Percentiles rank a stretch among this genome's conserved stretches.
Evolutionary conservation across 306 rosid species (phyloP).

Genomic region (Hippophae tibetana): DNA sequence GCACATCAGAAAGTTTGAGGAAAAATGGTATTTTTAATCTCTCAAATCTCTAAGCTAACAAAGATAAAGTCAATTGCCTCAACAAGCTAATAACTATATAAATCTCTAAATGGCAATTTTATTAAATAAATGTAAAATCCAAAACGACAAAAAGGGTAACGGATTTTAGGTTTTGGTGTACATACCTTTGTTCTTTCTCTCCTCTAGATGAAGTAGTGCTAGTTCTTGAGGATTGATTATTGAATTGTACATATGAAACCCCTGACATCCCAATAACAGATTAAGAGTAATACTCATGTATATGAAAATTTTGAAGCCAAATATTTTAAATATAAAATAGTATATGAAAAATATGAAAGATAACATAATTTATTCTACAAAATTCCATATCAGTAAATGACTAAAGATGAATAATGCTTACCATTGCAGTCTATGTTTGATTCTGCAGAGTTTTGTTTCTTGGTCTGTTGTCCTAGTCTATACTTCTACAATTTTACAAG

Average conservation of each 20-base stretch:
- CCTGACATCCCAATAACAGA: slow-evolving; percentile 23
- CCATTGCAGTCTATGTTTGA: slow-evolving; percentile 45
- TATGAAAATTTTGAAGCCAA: neutral
- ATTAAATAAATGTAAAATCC: neutral
- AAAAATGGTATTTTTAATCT: no score
- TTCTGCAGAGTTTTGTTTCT: slow-evolving; percentile 41
- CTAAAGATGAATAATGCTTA: slow-evolving; percentile 17
- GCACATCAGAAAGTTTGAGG: no score
- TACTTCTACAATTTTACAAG: slow-evolving; percentile 52
- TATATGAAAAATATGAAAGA: neutral
- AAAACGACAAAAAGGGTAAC: neutral
- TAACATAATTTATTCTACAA: neutral
- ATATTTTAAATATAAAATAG: neutral
- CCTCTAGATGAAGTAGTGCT: slow-evolving; percentile 33
- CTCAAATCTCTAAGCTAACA: no score
- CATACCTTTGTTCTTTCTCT: slow-evolving; percentile 52
- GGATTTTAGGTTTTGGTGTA: neutral
- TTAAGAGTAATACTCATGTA: neutral
- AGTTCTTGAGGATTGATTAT: slow-evolving; percentile 31
- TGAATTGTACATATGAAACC: slow-evolving; percentile 46
- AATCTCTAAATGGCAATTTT: neutral
- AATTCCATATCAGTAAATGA: neutral
- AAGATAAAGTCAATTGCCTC: neutral
- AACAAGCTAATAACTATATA: neutral
- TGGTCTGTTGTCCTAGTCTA: slow-evolving; percentile 69